These are phyloP conservation scores for Helianthus tuberosus DNA, from an alignment of 129 eudicot genomes.

Conservation along the genomic window DNA sequence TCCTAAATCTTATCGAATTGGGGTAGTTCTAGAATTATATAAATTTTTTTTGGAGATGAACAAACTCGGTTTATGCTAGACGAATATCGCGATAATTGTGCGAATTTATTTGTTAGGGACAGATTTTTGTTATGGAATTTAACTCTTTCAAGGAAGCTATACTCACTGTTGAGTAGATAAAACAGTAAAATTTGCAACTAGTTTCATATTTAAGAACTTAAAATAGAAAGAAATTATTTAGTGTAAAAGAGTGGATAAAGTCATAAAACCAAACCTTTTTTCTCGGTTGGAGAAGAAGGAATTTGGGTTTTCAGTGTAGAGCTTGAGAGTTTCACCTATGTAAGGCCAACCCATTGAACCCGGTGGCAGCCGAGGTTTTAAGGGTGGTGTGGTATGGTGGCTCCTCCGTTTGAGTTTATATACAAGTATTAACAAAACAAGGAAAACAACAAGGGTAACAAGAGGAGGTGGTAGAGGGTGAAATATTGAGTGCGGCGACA, in stretches of 20 bases:
- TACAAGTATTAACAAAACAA: constrained; percentile 21
- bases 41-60: too few relatives aligned
- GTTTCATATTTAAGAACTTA: background rate
- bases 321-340: constrained; percentile 90
- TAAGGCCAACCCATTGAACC: constrained; percentile 99
- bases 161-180: too few relatives aligned
- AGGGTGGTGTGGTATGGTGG: constrained; percentile 17
- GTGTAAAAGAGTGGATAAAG: background rate
- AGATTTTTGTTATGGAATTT: too few relatives aligned
- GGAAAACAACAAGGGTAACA: constrained; percentile 7
- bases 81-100: too few relatives aligned
- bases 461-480: constrained; percentile 10
- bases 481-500: background rate
- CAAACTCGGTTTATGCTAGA: too few relatives aligned
- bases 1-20: too few relatives aligned
- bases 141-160: too few relatives aligned
- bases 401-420: constrained; percentile 16
- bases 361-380: constrained; percentile 61
- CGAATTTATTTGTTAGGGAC: too few relatives aligned
- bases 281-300: constrained; percentile 74
- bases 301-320: constrained; percentile 88
- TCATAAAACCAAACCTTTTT: constrained; percentile 46
- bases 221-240: background rate
- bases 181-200: background rate
- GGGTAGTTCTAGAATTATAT: too few relatives aligned